phyloP scores from a whole-genome alignment of 1,284 basidiomycete species.

The Cryptococcus sp. region DNA sequence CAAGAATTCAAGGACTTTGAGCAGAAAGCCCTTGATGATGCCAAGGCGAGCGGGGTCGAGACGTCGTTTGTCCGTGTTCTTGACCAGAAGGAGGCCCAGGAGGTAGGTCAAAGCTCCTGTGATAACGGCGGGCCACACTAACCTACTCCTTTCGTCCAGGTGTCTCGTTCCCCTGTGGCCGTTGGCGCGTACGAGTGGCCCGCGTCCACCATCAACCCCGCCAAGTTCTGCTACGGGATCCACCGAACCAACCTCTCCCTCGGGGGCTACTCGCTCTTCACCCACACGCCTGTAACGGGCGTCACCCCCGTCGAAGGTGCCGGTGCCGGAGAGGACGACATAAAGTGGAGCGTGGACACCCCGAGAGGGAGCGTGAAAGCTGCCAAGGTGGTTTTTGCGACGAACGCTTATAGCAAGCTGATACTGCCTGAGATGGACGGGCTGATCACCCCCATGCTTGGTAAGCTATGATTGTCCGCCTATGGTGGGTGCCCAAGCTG shows the following conservation, averaged over 20 bases:
- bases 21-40: constrained; percentile 16
- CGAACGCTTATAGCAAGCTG: constrained; percentile 31
- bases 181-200: constrained; percentile 23
- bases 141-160: neutral
- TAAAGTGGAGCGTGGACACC: constrained; percentile 28
- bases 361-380: constrained; percentile 29
- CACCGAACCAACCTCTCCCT: constrained; percentile 17
- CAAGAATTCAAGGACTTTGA: constrained; percentile 31
- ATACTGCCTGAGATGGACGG: constrained; percentile 29
- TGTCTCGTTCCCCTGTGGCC: constrained; percentile 1
- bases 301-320: constrained; percentile 11
- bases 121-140: neutral
- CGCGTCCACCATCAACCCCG: constrained; percentile 40
- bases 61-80: neutral
- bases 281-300: constrained; percentile 22
- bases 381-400: constrained; percentile 31
- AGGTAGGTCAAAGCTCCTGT: constrained; percentile 15
- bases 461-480: constrained; percentile 1
- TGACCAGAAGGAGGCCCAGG: constrained; percentile 7
- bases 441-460: constrained; percentile 26
- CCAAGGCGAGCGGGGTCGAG: constrained; percentile 1
- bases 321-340: neutral
- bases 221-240: constrained; percentile 34
- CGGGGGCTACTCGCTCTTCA: constrained; percentile 28
- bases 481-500: neutral